Evolutionary conservation across 2,329 filamentous ascomycete genomes (phyloP), one percentile per base, ranked within the genome.

Genomic region (Emmonsia crescens): DNA sequence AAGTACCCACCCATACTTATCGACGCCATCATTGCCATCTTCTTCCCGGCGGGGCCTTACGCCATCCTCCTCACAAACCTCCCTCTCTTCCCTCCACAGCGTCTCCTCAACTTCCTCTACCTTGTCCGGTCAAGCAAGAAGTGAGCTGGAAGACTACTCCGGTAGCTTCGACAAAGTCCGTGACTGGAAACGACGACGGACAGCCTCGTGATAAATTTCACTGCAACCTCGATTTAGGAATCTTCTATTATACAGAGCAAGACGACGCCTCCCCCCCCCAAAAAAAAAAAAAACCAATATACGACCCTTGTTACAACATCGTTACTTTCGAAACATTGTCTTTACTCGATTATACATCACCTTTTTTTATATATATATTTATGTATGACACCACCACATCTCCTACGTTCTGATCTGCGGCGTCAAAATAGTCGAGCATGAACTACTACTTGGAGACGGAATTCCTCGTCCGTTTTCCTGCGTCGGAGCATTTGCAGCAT

Each of bases 91-190:
- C 33, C 83, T 92, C 70, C 83, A 84, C 67, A 89, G 86, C 74
- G 80, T 78, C 59, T 75, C 82, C 29, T 84, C 83, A 61, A 76
- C 81, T 31, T 83, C 83, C 62, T 76, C 78, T 60, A 74, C 74
- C 27, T 79, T 96, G 66, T 91, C 91, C 3, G 86, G 89, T 66
- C 88, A 89, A 74, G 87, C 89, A 33, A 85, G 85, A 69, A 86
- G 84, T 74, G 91, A 96, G 73, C 83, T 96, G 42, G 85, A 87
- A 71, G 87, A 88, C 67, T 96, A 96, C 75, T 89, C 89, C 67
- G 89, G 88, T 71, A 91, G 89, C 1, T 96, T 96, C 73, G 92
- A 96, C 75, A 89, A 91, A 67, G 86, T 88, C 62, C 83, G 89
- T 48, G 75, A 78, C 63, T 70, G 77, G 63, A 77, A 75, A 64